These are phyloP conservation scores for Psilocybe azurescens DNA, from an alignment of 768 basidiomycete genomes.

Conservation along the genomic window DNA sequence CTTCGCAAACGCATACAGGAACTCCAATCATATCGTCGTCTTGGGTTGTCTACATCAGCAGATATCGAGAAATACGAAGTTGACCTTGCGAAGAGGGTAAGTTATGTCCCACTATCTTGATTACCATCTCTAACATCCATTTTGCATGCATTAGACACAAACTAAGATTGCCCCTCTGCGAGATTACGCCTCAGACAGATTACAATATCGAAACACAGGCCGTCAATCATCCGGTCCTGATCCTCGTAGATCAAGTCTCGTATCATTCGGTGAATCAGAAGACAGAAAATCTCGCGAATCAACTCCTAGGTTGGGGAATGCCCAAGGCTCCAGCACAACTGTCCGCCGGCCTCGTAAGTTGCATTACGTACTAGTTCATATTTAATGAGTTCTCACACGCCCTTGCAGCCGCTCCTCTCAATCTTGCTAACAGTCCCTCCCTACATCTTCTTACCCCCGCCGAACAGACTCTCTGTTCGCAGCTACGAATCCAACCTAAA, in stretches of 20 bases:
- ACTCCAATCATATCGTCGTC: constrained; percentile 86
- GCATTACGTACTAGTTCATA: neutral
- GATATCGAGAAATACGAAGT: constrained; percentile 91
- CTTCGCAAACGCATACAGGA: constrained; percentile 90
- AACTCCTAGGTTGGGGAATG: constrained; percentile 54
- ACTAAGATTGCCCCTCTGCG: constrained; percentile 61
- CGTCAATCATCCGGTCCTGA: constrained; percentile 63
- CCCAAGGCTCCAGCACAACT: constrained; percentile 38
- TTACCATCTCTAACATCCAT: constrained; percentile 13
- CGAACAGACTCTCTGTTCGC: constrained; percentile 89
- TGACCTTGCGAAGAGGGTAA: constrained; percentile 75
- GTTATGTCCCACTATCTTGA: constrained; percentile 29
- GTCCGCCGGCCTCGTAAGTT: constrained; percentile 51
- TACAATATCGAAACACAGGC: constrained; percentile 53
- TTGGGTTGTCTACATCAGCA: constrained; percentile 82
- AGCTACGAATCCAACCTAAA: constrained; percentile 90
- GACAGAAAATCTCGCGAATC: constrained; percentile 64
- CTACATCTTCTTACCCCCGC: constrained; percentile 88
- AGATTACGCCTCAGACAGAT: constrained; percentile 59
- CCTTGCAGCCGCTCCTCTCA: constrained; percentile 65
- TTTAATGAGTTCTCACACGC: constrained; percentile 7
- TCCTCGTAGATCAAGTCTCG: constrained; percentile 49
- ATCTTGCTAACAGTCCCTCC: constrained; percentile 89
- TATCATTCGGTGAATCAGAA: constrained; percentile 50
- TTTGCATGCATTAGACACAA: constrained; percentile 50